Percentiles rank a stretch among this genome's conserved stretches.
Evolutionary conservation across 768 basidiomycete genomes (phyloP).

Genomic region (Leccinum aurantiacum): DNA sequence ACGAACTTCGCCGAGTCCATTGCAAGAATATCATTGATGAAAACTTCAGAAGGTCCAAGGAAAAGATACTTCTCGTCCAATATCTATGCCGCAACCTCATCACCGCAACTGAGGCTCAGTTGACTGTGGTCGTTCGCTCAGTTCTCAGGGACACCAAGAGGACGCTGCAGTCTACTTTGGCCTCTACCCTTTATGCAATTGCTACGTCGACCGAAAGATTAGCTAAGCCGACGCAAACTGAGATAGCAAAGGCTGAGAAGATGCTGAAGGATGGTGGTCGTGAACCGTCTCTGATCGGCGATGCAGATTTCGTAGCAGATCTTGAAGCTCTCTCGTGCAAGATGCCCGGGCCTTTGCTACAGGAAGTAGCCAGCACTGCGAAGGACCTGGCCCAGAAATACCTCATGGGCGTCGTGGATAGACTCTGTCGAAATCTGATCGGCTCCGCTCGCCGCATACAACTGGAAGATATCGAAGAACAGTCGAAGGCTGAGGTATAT

Average conservation of each 20-base stretch:
- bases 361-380: conserved; percentile 14
- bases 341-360: conserved; percentile 11
- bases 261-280: conserved; percentile 24
- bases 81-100: conserved; percentile 18
- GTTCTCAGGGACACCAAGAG: conserved; percentile 15
- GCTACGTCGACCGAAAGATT: not conserved
- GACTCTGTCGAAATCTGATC: conserved; percentile 15
- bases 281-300: conserved; percentile 20
- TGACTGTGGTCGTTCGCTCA: conserved; percentile 12
- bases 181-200: conserved; percentile 17
- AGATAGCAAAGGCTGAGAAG: conserved; percentile 15
- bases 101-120: conserved; percentile 15
- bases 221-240: conserved; percentile 12
- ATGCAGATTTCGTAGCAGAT: conserved; percentile 25
- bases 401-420: conserved; percentile 20
- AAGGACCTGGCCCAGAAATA: conserved; percentile 20
- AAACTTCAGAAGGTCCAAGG: conserved; percentile 25
- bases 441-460: conserved; percentile 14
- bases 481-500: conserved; percentile 17
- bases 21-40: conserved; percentile 19
- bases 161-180: conserved; percentile 14
- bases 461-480: conserved; percentile 14
- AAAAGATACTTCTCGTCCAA: conserved; percentile 21
- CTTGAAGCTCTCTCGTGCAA: conserved; percentile 14
- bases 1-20: conserved; percentile 19